phyloP scores from a whole-genome alignment of 805 yeast genomes.

The Wickerhamomyces silvicola region DNA sequence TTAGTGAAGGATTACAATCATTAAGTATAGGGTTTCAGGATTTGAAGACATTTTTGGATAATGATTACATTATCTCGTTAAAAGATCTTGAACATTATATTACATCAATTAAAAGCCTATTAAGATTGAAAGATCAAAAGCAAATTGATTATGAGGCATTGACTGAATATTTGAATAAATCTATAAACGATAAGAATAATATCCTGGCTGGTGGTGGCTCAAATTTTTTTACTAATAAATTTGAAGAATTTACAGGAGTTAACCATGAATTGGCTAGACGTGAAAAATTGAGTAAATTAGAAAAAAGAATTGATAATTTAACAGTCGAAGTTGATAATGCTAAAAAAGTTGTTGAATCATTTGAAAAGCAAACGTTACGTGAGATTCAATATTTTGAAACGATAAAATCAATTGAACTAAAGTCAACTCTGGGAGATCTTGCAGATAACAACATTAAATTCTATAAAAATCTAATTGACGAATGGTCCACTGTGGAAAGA shows the following conservation, averaged over 20 bases:
- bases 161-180: conserved; percentile 67
- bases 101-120: conserved; percentile 53
- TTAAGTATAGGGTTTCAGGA: conserved; percentile 36
- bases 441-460: conserved; percentile 73
- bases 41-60: conserved; percentile 54
- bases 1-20: conserved; percentile 41
- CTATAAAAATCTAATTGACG: conserved; percentile 58
- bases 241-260: conserved; percentile 58
- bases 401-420: conserved; percentile 73
- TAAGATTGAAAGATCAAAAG: conserved; percentile 84
- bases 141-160: conserved; percentile 87
- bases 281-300: conserved; percentile 46
- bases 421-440: conserved; percentile 59
- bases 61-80: conserved; percentile 72
- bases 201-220: conserved; percentile 46
- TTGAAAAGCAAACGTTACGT: conserved; percentile 49
- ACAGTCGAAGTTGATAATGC: conserved; percentile 46
- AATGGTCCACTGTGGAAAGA: conserved; percentile 59
- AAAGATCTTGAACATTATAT: conserved; percentile 85
- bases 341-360: conserved; percentile 42
- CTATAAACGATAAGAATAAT: conserved; percentile 57
- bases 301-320: conserved; percentile 40
- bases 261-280: conserved; percentile 50
- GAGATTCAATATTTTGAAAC: conserved; percentile 67
- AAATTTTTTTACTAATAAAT: conserved; percentile 47